Evolutionary conservation across 441 rosid genomes (phyloP).

Genomic region (Adansonia grandidieri): DNA sequence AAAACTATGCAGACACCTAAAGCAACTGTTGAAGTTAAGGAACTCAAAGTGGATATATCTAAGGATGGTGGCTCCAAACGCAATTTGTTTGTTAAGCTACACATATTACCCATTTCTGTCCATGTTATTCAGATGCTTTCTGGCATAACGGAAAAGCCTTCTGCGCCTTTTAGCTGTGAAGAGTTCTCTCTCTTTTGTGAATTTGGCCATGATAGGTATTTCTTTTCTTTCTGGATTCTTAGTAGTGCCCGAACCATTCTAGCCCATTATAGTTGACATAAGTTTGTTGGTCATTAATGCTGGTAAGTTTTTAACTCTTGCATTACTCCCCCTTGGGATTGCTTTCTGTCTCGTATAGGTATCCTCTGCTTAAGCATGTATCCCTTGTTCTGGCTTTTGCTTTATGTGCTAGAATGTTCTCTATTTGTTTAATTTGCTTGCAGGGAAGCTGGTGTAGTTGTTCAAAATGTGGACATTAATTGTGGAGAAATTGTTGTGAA

Average conservation of each 20-base stretch:
- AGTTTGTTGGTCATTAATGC: conserved; percentile 2
- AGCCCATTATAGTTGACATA: conserved; percentile 19
- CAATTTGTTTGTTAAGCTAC: conserved; percentile 68
- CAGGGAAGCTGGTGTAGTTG: conserved; percentile 82
- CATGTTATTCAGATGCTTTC: conserved; percentile 52
- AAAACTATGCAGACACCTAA: conserved; percentile 69
- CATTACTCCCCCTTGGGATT: not conserved
- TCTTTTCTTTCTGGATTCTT: conserved; percentile 25
- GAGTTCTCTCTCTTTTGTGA: conserved; percentile 80
- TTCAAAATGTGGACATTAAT: conserved; percentile 65
- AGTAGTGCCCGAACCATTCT: conserved; percentile 26
- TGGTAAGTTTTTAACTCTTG: conserved; percentile 3
- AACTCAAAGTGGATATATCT: conserved; percentile 71
- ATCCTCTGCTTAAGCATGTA: conserved; percentile 22
- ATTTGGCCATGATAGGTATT: conserved; percentile 90
- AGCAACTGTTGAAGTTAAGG: conserved; percentile 75
- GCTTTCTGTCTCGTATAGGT: conserved; percentile 16
- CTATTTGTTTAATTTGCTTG: conserved; percentile 34
- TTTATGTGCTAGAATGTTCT: conserved; percentile 28
- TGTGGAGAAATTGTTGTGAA: conserved; percentile 75
- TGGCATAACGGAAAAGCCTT: conserved; percentile 55
- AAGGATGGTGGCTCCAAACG: conserved; percentile 83
- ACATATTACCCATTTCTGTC: conserved; percentile 68
- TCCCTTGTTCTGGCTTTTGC: conserved; percentile 25
- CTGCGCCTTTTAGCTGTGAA: conserved; percentile 78